Evolutionary conservation across 192 early-diverging fungal species (phyloP).

Genomic region (Linnemannia schmuckeri): DNA sequence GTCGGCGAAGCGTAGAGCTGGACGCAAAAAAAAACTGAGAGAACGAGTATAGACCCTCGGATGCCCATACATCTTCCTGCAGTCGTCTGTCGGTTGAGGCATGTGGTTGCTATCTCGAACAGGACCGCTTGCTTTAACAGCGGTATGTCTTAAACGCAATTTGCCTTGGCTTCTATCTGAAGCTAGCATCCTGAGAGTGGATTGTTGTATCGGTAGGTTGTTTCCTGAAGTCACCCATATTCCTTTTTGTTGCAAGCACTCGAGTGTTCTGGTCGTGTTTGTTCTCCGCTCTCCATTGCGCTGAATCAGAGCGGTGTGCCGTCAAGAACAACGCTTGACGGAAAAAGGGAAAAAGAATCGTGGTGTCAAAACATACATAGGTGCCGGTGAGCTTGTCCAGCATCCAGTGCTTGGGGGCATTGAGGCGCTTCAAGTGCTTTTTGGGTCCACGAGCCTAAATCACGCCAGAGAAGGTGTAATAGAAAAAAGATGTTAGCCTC

Average conservation of each 20-base stretch:
- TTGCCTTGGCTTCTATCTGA: not conserved
- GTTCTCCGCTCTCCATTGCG: not conserved
- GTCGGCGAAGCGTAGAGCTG: not conserved
- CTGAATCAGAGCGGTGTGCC: not conserved
- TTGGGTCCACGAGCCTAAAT: slow-evolving; percentile 93
- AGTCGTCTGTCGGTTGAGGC: not conserved
- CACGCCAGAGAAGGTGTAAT: not conserved
- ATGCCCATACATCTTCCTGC: not conserved
- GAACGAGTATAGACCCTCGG: not conserved
- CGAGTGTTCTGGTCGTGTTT: not conserved
- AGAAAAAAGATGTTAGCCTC: not conserved
- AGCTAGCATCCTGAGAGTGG: not conserved
- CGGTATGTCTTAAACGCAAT: not conserved
- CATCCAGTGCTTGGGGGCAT: slow-evolving; percentile 99
- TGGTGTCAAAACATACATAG: slow-evolving; percentile 67
- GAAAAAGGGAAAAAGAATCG: slow-evolving; percentile 5
- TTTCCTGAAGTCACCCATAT: not conserved
- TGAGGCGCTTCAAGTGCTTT: slow-evolving; percentile 99
- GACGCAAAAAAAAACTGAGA: not conserved
- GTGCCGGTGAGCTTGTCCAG: slow-evolving; percentile 99
- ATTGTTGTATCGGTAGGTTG: not conserved
- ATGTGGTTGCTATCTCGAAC: not conserved
- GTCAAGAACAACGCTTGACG: not conserved
- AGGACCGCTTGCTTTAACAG: not conserved
- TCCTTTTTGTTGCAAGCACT: not conserved